These are phyloP conservation scores for Trametes sp. DNA, from an alignment of 1,284 basidiomycete genomes.

Conservation along the genomic window DNA sequence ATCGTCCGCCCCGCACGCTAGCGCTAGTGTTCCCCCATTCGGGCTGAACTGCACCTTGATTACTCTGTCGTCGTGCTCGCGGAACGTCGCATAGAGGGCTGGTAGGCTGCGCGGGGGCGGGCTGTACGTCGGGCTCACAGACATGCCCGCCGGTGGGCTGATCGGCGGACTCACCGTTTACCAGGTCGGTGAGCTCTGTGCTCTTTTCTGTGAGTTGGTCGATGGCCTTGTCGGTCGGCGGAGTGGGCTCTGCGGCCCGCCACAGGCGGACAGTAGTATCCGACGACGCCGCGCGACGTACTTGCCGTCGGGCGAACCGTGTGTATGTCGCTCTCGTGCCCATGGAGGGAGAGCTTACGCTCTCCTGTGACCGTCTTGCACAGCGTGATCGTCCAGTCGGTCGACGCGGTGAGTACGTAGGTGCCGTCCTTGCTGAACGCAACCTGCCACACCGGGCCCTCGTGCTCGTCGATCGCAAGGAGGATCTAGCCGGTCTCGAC, in stretches of 20 bases:
- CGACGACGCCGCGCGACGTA: slow-evolving; percentile 26
- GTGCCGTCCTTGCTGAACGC: slow-evolving; percentile 27
- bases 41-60: background rate
- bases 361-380: slow-evolving; percentile 2
- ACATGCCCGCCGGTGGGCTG: too few species aligned
- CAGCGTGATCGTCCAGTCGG: slow-evolving; percentile 14
- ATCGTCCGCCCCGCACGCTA: too few species aligned
- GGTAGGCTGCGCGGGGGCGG: too few species aligned
- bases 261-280: slow-evolving; percentile 36
- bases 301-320: background rate
- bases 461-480: slow-evolving; percentile 26
- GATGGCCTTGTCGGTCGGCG: too few species aligned
- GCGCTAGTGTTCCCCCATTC: too few species aligned
- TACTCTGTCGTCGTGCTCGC: slow-evolving; percentile 27
- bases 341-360: background rate
- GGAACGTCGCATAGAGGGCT: slow-evolving; percentile 25
- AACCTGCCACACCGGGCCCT: slow-evolving; percentile 26
- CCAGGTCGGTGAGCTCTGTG: too few species aligned
- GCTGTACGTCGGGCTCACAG: too few species aligned
- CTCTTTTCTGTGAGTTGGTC: too few species aligned
- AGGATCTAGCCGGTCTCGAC: slow-evolving; percentile 31
- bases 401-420: slow-evolving; percentile 27
- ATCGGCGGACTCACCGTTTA: too few species aligned
- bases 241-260: slow-evolving; percentile 20
- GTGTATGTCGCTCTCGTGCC: slow-evolving; percentile 11